These are phyloP conservation scores for Pelargonium exstipulatum DNA, from an alignment of 441 rosid genomes.

Conservation along the genomic window DNA sequence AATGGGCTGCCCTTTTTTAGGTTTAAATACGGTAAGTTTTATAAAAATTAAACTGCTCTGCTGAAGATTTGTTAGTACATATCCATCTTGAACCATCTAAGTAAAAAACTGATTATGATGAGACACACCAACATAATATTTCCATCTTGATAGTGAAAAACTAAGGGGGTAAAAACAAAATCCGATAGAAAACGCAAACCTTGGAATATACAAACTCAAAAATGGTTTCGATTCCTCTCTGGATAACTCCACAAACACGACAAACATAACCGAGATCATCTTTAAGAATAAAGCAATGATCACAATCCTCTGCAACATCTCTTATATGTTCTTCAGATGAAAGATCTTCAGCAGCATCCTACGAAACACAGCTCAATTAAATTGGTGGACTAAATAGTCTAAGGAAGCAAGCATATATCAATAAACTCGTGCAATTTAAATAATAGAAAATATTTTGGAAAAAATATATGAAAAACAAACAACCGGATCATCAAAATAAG, in stretches of 20 bases:
- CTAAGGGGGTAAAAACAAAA: neutral
- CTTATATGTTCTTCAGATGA: conserved; percentile 31
- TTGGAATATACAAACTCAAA: conserved; percentile 37
- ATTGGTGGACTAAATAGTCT: no score
- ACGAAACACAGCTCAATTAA: neutral
- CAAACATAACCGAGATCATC: conserved; percentile 85
- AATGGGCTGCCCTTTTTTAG: no score
- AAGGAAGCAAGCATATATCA: neutral
- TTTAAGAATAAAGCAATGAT: conserved; percentile 56
- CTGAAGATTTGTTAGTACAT: neutral
- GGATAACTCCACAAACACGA: conserved; percentile 66
- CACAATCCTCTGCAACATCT: conserved; percentile 54
- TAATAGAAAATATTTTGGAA: neutral
- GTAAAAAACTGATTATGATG: neutral
- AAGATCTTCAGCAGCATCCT: conserved; percentile 47
- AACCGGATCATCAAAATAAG: neutral
- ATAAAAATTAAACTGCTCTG: neutral
- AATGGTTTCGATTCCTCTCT: conserved; percentile 55
- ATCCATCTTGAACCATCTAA: neutral
- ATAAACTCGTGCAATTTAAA: neutral
- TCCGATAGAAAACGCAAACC: neutral
- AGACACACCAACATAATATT: neutral
- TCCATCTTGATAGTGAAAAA: neutral
- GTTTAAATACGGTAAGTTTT: no score
- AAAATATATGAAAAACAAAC: neutral